Conservation (phyloP, 2,329 filamentous ascomycete species). For the Penicillium thymicola region DNA sequence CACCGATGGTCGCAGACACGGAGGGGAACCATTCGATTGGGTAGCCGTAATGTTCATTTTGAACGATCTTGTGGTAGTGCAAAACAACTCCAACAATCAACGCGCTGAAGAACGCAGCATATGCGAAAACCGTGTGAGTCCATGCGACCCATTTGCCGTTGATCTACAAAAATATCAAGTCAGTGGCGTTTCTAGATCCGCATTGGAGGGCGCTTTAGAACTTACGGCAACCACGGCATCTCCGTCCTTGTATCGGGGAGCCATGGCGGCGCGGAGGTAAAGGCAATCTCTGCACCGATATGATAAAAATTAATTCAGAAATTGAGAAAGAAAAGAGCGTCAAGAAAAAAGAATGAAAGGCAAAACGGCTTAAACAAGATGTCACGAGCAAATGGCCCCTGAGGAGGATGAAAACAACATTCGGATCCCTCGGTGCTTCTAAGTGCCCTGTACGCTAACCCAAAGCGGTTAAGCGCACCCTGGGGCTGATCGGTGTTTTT, state of each 20-base stretch:
- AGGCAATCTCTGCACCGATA: constrained; percentile 16
- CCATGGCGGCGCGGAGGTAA: constrained; percentile 47
- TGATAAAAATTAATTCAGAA: constrained; percentile 5
- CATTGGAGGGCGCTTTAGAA: constrained; percentile 14
- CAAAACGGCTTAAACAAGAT: constrained; percentile 19
- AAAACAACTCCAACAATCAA: constrained; percentile 74
- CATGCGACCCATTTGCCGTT: constrained; percentile 90
- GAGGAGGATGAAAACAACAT: constrained; percentile 26
- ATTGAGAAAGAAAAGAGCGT: constrained; percentile 14
- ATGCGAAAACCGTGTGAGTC: constrained; percentile 79
- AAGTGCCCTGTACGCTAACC: constrained; percentile 17
- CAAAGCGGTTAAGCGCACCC: constrained; percentile 18
- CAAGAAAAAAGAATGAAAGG: constrained; percentile 26
- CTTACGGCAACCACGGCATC: constrained; percentile 60
- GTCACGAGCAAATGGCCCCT: constrained; percentile 28
- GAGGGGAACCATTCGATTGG: constrained; percentile 96
- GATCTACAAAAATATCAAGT: constrained; percentile 49
- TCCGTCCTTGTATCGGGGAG: constrained; percentile 60
- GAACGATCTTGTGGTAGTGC: constrained; percentile 94
- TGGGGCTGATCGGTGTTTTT: constrained; percentile 18
- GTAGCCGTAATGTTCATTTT: constrained; percentile 95
- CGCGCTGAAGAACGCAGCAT: constrained; percentile 79
- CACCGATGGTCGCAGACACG: constrained; percentile 93
- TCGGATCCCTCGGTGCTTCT: constrained; percentile 24
- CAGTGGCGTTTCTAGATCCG: constrained; percentile 24